Evolutionary conservation across 2,329 filamentous ascomycete species (phyloP).

Genomic region (Xylariaceae sp.): DNA sequence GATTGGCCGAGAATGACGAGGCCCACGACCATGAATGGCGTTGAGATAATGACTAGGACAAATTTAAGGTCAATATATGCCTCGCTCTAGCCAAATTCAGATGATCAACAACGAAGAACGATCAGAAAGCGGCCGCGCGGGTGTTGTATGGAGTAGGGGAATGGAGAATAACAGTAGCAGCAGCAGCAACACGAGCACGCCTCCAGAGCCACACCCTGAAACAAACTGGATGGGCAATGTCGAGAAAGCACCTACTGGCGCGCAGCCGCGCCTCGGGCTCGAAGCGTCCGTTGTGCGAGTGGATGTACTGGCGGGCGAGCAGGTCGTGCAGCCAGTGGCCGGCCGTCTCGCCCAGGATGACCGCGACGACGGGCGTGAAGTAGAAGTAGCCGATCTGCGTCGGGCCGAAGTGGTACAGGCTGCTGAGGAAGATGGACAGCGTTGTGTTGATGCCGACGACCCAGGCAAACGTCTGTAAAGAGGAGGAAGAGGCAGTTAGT

Average conservation of each 20-base stretch:
- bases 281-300: conserved; percentile 41
- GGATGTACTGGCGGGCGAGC: conserved; percentile 36
- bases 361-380: conserved; percentile 48
- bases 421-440: conserved; percentile 41
- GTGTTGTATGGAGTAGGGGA: too few species aligned
- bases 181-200: too few species aligned
- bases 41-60: conserved; percentile 38
- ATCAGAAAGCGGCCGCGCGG: too few species aligned
- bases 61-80: too few species aligned
- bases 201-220: too few species aligned
- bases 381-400: conserved; percentile 48
- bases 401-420: conserved; percentile 42
- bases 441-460: conserved; percentile 51
- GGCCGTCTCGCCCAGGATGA: conserved; percentile 42
- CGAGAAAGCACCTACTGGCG: too few species aligned
- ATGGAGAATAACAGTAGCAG: too few species aligned
- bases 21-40: conserved; percentile 41
- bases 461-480: conserved; percentile 38
- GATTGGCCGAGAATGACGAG: conserved; percentile 45
- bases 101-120: too few species aligned
- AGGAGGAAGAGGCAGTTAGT: too few species aligned
- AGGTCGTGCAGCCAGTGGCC: conserved; percentile 51
- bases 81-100: too few species aligned
- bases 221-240: too few species aligned
- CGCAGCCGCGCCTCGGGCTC: conserved; percentile 49